These are phyloP conservation scores for Blepharisma undulans DNA, from an alignment of 169 alveolate genomes.

Conservation along the genomic window DNA sequence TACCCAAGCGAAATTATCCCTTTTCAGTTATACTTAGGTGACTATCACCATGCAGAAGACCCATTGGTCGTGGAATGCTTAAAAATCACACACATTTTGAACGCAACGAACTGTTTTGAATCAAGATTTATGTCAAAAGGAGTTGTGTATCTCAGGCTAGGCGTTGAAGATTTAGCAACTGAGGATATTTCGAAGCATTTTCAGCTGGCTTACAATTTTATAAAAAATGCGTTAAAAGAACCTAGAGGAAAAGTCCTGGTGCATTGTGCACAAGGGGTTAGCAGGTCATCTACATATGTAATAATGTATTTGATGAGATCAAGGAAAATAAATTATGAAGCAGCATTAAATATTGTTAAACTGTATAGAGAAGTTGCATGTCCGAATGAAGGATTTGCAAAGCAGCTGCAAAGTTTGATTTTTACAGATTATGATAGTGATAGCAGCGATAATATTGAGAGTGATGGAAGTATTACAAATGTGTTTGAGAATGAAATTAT, in stretches of 20 bases:
- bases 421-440: neutral
- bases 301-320: slow-evolving; percentile 35
- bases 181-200: slow-evolving; percentile 5
- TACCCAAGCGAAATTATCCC: slow-evolving; percentile 33
- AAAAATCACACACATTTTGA: slow-evolving; percentile 20
- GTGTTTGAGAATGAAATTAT: neutral
- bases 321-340: neutral
- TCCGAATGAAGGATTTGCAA: slow-evolving; percentile 33
- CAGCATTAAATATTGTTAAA: slow-evolving; percentile 19
- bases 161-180: slow-evolving; percentile 4
- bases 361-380: neutral
- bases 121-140: neutral
- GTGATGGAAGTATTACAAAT: neutral
- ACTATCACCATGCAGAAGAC: slow-evolving; percentile 10
- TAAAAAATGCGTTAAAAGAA: neutral
- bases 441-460: neutral
- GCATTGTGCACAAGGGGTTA: slow-evolving; percentile 60
- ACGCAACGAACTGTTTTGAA: neutral
- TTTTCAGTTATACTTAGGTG: slow-evolving; percentile 7
- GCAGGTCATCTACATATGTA: slow-evolving; percentile 53
- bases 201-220: neutral
- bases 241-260: slow-evolving; percentile 42
- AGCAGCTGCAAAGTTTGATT: neutral
- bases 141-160: neutral
- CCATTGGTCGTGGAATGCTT: neutral